phyloP scores from a whole-genome alignment of 805 yeast genomes.

The Cyberlindnera euphorbiae region DNA sequence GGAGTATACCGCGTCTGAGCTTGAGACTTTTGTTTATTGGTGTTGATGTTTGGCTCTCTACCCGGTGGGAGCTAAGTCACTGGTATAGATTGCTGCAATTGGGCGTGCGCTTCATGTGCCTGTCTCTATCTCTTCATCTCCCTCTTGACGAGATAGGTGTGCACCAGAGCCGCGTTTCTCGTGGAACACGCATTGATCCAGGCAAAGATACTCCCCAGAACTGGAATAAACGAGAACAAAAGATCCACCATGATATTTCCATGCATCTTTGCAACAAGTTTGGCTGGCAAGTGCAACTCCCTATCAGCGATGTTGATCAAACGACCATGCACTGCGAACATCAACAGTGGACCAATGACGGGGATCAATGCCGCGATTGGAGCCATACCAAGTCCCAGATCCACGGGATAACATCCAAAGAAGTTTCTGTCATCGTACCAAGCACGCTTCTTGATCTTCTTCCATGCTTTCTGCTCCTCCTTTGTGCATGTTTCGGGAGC shows the following conservation, averaged over 20 bases:
- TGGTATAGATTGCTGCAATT: not conserved
- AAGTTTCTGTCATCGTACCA: constrained; percentile 86
- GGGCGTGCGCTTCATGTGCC: not conserved
- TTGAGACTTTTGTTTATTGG: no score
- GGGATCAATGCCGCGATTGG: constrained; percentile 74
- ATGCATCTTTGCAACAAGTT: constrained; percentile 62
- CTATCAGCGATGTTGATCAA: constrained; percentile 57
- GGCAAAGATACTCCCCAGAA: constrained; percentile 69
- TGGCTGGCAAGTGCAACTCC: constrained; percentile 51
- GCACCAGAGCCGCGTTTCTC: constrained; percentile 79
- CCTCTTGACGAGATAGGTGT: constrained; percentile 30
- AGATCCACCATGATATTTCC: constrained; percentile 74
- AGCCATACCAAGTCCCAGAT: constrained; percentile 74
- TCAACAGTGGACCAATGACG: constrained; percentile 74
- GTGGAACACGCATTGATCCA: constrained; percentile 88
- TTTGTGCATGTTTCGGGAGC: constrained; percentile 56
- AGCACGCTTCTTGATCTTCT: constrained; percentile 65
- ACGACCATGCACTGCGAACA: constrained; percentile 76
- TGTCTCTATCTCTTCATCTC: constrained; percentile 13
- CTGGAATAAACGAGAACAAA: constrained; percentile 70
- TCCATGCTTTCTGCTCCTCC: constrained; percentile 66
- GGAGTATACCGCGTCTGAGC: not conserved
- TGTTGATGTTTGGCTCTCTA: not conserved
- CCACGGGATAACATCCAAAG: constrained; percentile 71
- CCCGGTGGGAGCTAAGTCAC: not conserved